Evolutionary conservation across 2,329 filamentous ascomycete genomes (phyloP).

Genomic region (Cladophialophora exuberans): DNA sequence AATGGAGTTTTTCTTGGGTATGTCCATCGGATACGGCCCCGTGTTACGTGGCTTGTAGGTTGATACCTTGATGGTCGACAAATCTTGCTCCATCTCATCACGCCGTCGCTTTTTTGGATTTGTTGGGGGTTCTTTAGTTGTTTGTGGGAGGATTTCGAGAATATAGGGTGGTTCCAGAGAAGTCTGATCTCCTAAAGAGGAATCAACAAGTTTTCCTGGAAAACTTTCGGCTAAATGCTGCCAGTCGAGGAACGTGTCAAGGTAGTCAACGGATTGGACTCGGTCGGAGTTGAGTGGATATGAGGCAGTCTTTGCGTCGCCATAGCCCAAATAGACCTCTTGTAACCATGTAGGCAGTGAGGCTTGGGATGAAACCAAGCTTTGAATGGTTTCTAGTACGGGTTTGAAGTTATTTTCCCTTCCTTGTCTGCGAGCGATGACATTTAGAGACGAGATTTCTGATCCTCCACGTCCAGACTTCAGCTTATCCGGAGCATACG

Average conservation of each 20-base stretch:
- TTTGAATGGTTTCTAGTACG: constrained; percentile 87
- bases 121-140: constrained; percentile 53
- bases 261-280: constrained; percentile 79
- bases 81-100: constrained; percentile 69
- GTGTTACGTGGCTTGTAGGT: constrained; percentile 88
- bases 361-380: constrained; percentile 80
- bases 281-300: constrained; percentile 82
- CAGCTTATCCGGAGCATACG: constrained; percentile 77
- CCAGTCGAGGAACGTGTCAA: constrained; percentile 95
- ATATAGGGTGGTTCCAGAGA: constrained; percentile 89
- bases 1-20: constrained; percentile 77
- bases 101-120: constrained; percentile 85
- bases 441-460: constrained; percentile 76
- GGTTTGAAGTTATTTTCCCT: constrained; percentile 98
- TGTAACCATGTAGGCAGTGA: constrained; percentile 90
- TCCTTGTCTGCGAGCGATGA: constrained; percentile 79
- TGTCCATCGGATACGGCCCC: constrained; percentile 85
- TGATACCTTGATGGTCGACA: constrained; percentile 72
- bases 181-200: constrained; percentile 68
- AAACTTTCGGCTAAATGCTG: constrained; percentile 88
- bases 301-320: constrained; percentile 83
- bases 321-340: constrained; percentile 96
- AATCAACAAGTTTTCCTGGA: constrained; percentile 83
- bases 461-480: constrained; percentile 67
- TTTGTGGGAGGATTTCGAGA: constrained; percentile 66